Percentiles rank a stretch among this genome's conserved stretches.
Evolutionary conservation across 192 early-diverging fungal species (phyloP).

Genomic region (Podila horticola): DNA sequence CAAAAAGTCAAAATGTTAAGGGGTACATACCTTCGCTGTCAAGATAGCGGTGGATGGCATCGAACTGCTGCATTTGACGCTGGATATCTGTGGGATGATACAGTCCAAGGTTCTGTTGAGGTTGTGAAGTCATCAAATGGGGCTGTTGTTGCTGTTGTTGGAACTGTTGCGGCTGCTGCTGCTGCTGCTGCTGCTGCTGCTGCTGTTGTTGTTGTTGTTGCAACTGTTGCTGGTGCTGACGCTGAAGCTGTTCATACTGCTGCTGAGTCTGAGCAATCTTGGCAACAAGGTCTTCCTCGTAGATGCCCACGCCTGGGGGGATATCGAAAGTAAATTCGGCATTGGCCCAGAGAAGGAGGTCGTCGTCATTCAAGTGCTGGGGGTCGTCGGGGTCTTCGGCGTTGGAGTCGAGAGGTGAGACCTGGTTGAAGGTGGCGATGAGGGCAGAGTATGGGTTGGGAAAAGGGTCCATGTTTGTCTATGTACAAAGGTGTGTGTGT

Average conservation of each 20-base stretch:
- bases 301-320: constrained; percentile 42
- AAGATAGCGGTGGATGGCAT: constrained; percentile 39
- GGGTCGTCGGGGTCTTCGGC: constrained; percentile 34
- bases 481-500: not conserved
- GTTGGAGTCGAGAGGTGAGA: constrained; percentile 26
- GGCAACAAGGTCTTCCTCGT: constrained; percentile 43
- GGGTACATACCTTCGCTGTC: constrained; percentile 1
- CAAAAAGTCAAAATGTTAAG: not conserved
- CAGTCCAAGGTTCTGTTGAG: constrained; percentile 13
- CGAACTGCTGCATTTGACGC: constrained; percentile 39
- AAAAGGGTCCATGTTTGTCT: constrained; percentile 30
- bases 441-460: constrained; percentile 45
- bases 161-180: constrained; percentile 16
- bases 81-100: constrained; percentile 32
- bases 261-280: constrained; percentile 43
- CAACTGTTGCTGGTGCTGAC: constrained; percentile 15
- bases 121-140: constrained; percentile 16
- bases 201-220: constrained; percentile 20
- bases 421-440: constrained; percentile 47
- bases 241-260: constrained; percentile 35
- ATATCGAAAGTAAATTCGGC: constrained; percentile 49
- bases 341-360: constrained; percentile 45
- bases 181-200: constrained; percentile 8
- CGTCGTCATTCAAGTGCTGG: constrained; percentile 40
- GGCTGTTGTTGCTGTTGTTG: constrained; percentile 19